Evolutionary conservation across 129 eudicot species (phyloP).

Genomic region (Artemisia annua): DNA sequence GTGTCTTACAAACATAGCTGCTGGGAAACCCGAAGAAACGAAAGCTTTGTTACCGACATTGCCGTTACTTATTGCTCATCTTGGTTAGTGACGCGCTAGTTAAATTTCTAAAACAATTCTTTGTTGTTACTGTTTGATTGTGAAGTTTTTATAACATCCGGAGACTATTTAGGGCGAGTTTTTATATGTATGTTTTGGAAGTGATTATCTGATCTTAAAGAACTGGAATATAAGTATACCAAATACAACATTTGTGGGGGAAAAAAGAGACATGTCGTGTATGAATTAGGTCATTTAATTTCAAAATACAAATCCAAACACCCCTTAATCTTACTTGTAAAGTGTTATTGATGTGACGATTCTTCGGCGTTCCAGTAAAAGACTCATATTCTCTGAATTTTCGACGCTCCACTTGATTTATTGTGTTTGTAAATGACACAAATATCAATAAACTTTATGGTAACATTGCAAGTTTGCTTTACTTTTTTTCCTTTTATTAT

Average conservation of each 20-base stretch:
- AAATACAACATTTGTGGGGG: neutral
- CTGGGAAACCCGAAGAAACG: constrained; percentile 91
- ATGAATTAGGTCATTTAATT: neutral
- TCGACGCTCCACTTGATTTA: constrained; percentile 38
- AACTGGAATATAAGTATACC: neutral
- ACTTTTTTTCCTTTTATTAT: constrained; percentile 26
- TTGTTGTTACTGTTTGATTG: neutral
- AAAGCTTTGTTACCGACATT: constrained; percentile 73
- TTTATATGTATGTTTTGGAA: neutral
- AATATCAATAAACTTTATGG: constrained; percentile 23
- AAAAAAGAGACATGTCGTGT: too few relatives aligned
- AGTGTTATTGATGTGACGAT: constrained; percentile 7
- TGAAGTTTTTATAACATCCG: neutral
- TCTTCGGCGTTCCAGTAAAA: constrained; percentile 5
- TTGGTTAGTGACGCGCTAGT: constrained; percentile 48
- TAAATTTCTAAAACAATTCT: neutral
- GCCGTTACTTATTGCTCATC: constrained; percentile 90
- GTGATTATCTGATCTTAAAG: neutral
- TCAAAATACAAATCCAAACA: neutral
- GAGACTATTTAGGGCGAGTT: neutral
- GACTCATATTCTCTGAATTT: constrained; percentile 2
- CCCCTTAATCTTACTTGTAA: constrained; percentile 2
- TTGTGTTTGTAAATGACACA: constrained; percentile 27
- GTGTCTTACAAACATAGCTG: constrained; percentile 96
- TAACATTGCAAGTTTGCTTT: constrained; percentile 25